Evolutionary conservation across 306 rosid genomes (phyloP), one percentile per base, ranked within the genome.

Genomic region (Inga laurina): DNA sequence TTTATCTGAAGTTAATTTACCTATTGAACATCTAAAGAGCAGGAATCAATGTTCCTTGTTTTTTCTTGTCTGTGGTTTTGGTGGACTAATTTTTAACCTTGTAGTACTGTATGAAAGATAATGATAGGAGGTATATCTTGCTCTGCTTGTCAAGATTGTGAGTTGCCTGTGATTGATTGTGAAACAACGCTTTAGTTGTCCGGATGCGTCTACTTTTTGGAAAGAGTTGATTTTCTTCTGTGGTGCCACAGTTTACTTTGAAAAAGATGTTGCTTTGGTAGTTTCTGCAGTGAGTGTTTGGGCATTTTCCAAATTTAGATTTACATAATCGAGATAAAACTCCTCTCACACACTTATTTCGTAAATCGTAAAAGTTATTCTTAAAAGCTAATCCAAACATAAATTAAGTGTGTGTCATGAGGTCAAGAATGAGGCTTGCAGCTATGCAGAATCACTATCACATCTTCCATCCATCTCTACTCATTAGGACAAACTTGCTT

Each of bases 401-500:
- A n/a, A n/a, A n/a, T 48, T 15, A 48, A 44, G 12, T 71, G 43
- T 72, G 48, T 35, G 45, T 61, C 46, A 49, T 65, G 22, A 62
- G 79, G 66, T 30, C 82, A 65, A 57, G 43, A 49, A 52, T 41
- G 79, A 66, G 37, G 52, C 84, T 72, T 54, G 56, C 80, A 14
- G 43, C 56, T 74, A 64, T 81, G 83, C 35, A 61, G 62, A 49
- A 57, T 14, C 46, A 73, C 74, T 45, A 46, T 24, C 18, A 15
- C 64, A 46, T 68, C 46, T 35, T 22, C 86, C 75, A 65, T 73
- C 48, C 21, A 7, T 21, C 27, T 21, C 5, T 37, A 68, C 8
- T 39, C 5, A 6, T 5, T 39, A 39, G 41, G 10, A 32, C 64
- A 13, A 12, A 10, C 41, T 3, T 30, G 12, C 7, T 76, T 13